These are phyloP conservation scores for Coemansia sp. DNA, from an alignment of 192 early-diverging fungal genomes.

Conservation along the genomic window DNA sequence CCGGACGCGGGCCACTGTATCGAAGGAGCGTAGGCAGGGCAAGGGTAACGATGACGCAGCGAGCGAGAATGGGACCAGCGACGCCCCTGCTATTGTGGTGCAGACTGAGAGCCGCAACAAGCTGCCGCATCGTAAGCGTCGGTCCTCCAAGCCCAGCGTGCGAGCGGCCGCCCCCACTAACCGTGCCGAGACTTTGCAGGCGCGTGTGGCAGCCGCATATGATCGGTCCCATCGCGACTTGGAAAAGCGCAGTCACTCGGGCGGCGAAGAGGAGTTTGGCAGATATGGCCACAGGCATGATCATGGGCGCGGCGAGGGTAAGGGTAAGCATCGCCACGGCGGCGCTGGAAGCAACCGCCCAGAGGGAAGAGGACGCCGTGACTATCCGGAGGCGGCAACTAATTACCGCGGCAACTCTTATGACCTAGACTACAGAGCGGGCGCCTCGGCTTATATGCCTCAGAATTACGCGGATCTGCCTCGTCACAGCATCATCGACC, in stretches of 20 bases:
- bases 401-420: constrained; percentile 23
- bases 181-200: not conserved
- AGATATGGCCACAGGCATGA: not conserved
- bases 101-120: not conserved
- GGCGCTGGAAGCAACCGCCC: constrained; percentile 2
- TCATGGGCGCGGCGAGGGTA: constrained; percentile 8
- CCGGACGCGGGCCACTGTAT: constrained; percentile 30
- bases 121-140: constrained; percentile 2
- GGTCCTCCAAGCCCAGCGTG: constrained; percentile 11
- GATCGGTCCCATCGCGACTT: constrained; percentile 13
- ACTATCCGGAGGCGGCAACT: constrained; percentile 19
- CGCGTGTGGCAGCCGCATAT: constrained; percentile 14
- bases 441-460: constrained; percentile 20
- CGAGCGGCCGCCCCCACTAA: constrained; percentile 13
- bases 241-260: constrained; percentile 10
- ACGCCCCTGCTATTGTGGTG: not conserved
- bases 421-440: constrained; percentile 22
- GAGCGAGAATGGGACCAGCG: not conserved
- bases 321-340: not conserved
- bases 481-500: constrained; percentile 57
- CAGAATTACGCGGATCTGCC: constrained; percentile 49
- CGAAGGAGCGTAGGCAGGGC: constrained; percentile 26
- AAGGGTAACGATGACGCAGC: not conserved
- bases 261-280: constrained; percentile 8
- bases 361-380: constrained; percentile 16